phyloP scores from a whole-genome alignment of 2,329 filamentous ascomycete genomes.

The Colletotrichum kahawae region DNA sequence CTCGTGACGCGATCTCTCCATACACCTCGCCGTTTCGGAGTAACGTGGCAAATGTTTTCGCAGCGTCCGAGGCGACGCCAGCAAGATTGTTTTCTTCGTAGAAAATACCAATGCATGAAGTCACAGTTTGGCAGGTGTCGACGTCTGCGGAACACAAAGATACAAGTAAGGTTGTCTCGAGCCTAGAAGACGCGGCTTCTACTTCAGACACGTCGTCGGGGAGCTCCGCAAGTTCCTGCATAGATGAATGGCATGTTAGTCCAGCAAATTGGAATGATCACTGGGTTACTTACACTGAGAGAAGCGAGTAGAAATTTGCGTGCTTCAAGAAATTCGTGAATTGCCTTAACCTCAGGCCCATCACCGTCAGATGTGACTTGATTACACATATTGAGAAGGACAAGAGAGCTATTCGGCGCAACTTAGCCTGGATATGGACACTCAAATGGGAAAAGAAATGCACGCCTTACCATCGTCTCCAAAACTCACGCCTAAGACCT shows the following conservation, averaged over 20 bases:
- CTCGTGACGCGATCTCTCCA: constrained; percentile 65
- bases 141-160: constrained; percentile 70
- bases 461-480: constrained; percentile 52
- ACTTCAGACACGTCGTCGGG: constrained; percentile 61
- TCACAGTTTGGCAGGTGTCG: constrained; percentile 68
- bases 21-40: constrained; percentile 67
- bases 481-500: constrained; percentile 50
- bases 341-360: constrained; percentile 47
- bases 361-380: constrained; percentile 48
- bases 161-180: constrained; percentile 68
- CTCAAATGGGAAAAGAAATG: background rate
- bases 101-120: constrained; percentile 64
- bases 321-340: constrained; percentile 62
- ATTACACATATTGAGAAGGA: constrained; percentile 54
- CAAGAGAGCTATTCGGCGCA: constrained; percentile 44
- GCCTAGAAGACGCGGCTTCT: constrained; percentile 54
- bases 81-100: constrained; percentile 66
- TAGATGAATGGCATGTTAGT: background rate
- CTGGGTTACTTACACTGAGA: constrained; percentile 45
- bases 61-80: constrained; percentile 53
- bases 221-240: constrained; percentile 59
- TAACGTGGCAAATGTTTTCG: constrained; percentile 56
- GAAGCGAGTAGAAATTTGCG: constrained; percentile 57
- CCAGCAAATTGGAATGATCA: background rate
- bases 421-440: background rate